A percentile compares a stretch with the other conserved stretches of the same genome.
phyloP scores from a whole-genome alignment of 1,284 basidiomycete species.

The Xerocomus cyaneibrunnescens region DNA sequence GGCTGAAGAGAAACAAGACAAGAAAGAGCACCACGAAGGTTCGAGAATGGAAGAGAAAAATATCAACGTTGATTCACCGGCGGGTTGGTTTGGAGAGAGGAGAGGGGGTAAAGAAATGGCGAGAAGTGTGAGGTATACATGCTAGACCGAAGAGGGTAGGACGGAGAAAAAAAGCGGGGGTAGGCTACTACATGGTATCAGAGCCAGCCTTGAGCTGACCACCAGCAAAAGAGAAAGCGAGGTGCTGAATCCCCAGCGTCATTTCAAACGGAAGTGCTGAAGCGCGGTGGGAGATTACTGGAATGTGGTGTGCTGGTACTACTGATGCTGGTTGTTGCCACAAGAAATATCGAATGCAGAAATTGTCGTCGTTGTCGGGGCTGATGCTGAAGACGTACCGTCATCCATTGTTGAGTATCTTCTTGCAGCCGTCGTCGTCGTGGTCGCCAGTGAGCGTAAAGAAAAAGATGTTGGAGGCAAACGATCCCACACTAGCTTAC shows the following conservation, averaged over 20 bases:
- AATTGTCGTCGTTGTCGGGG: constrained; percentile 44
- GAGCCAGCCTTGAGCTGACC: constrained; percentile 35
- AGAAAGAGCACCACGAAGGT: constrained; percentile 15
- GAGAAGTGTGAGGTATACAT: neutral
- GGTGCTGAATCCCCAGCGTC: constrained; percentile 25
- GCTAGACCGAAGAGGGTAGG: constrained; percentile 8
- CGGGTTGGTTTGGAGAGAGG: constrained; percentile 28
- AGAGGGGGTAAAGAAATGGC: neutral
- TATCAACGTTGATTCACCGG: constrained; percentile 36
- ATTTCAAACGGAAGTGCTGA: constrained; percentile 30
- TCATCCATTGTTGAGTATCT: constrained; percentile 62
- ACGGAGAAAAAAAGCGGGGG: constrained; percentile 8
- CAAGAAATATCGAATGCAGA: constrained; percentile 38
- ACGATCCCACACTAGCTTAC: neutral
- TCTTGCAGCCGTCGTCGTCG: constrained; percentile 23
- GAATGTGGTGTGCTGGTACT: constrained; percentile 29
- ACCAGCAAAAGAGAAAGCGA: constrained; percentile 20
- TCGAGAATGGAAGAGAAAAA: constrained; percentile 26
- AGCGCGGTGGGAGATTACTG: constrained; percentile 33
- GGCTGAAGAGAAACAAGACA: constrained; percentile 43
- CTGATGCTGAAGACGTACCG: constrained; percentile 78
- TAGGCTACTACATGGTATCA: constrained; percentile 16
- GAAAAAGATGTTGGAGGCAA: neutral
- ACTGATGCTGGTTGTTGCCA: constrained; percentile 43
- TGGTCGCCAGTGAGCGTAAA: constrained; percentile 16